These are phyloP conservation scores for Hemisphaericaspora xylofermentans DNA, from an alignment of 1,139 yeast genomes.

Conservation along the genomic window DNA sequence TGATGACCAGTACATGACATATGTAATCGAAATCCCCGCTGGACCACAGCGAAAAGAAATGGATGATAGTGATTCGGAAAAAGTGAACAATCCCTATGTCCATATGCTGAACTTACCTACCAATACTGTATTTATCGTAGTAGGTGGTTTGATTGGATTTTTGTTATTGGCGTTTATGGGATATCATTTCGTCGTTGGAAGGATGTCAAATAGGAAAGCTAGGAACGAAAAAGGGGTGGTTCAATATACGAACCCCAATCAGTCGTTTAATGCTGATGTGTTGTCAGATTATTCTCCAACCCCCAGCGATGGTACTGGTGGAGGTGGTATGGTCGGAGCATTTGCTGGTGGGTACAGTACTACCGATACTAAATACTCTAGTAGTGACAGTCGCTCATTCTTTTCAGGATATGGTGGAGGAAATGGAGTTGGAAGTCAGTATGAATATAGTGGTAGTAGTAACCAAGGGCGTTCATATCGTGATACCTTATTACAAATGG, in stretches of 20 bases:
- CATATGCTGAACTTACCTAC: constrained; percentile 24
- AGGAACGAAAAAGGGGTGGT: constrained; percentile 39
- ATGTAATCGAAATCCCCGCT: constrained; percentile 7
- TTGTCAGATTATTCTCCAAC: constrained; percentile 3
- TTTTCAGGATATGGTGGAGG: background rate
- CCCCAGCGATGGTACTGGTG: background rate
- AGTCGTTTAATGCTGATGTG: constrained; percentile 3
- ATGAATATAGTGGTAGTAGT: background rate
- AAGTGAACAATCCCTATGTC: constrained; percentile 35
- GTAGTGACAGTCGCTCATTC: background rate
- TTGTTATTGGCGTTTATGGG: constrained; percentile 21
- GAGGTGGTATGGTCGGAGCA: background rate
- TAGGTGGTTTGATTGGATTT: constrained; percentile 37
- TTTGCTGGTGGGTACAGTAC: background rate
- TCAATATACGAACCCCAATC: constrained; percentile 1
- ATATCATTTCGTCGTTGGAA: constrained; percentile 25
- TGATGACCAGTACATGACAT: constrained; percentile 6
- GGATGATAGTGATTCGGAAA: background rate
- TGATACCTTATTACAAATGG: constrained; percentile 15
- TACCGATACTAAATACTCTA: background rate
- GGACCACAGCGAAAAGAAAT: background rate
- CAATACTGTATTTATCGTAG: constrained; percentile 44
- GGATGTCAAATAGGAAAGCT: constrained; percentile 30
- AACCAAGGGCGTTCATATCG: constrained; percentile 12
- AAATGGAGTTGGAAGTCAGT: background rate